Conservation (phyloP, 2,329 filamentous ascomycete species). For the Nemania sp. region DNA sequence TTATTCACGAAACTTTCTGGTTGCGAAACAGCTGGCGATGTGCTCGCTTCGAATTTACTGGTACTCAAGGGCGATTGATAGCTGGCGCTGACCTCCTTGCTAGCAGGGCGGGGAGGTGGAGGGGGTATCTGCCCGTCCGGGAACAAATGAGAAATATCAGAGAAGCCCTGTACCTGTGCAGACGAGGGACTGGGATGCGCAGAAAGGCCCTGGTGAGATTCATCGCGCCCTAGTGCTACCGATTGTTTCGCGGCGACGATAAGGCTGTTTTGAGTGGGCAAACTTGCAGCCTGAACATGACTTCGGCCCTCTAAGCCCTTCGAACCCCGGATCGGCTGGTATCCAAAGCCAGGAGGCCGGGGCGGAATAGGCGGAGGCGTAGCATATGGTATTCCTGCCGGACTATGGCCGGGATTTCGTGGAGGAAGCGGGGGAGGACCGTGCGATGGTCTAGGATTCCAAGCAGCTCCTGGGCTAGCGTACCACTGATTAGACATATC, state of each 20-base stretch:
- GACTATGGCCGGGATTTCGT: slow-evolving; percentile 2
- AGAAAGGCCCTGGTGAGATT: neutral
- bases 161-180: neutral
- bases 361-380: slow-evolving; percentile 20
- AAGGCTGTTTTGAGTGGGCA: neutral
- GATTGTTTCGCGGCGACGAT: neutral
- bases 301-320: neutral
- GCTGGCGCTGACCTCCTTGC: neutral
- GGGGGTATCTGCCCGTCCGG: slow-evolving; percentile 17
- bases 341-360: slow-evolving; percentile 10
- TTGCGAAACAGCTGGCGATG: neutral
- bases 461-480: neutral
- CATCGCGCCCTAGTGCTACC: neutral
- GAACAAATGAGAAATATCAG: slow-evolving; percentile 17
- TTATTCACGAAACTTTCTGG: neutral
- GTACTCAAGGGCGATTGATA: neutral
- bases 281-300: neutral
- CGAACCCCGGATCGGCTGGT: slow-evolving; percentile 2
- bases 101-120: slow-evolving; percentile 6
- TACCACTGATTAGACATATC: slow-evolving; percentile 10
- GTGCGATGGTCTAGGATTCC: neutral
- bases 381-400: neutral
- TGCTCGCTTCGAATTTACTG: neutral
- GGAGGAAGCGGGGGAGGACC: slow-evolving; percentile 12
- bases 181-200: neutral